These are phyloP conservation scores for Cladosporium velox DNA, from an alignment of 2,329 filamentous ascomycete genomes.

Conservation along the genomic window DNA sequence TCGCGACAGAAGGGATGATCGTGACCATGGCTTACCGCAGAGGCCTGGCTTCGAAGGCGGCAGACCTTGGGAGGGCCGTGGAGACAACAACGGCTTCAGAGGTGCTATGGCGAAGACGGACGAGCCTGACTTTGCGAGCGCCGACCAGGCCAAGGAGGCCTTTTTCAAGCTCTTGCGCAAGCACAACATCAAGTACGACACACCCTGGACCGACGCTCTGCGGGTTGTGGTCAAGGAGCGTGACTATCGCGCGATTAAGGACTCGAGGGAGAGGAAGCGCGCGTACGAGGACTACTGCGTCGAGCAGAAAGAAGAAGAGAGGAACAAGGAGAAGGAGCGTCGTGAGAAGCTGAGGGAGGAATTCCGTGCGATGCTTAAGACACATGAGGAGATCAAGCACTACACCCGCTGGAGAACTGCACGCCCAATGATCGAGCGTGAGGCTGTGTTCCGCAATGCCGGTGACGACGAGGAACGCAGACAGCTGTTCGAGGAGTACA, in stretches of 20 bases:
- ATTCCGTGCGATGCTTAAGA: conserved; percentile 93
- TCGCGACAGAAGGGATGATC: conserved; percentile 36
- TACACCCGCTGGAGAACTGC: conserved; percentile 98
- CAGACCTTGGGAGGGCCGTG: conserved; percentile 36
- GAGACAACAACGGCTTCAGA: conserved; percentile 36
- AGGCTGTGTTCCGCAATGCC: conserved; percentile 92
- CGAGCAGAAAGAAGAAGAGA: conserved; percentile 87
- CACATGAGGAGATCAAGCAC: conserved; percentile 94
- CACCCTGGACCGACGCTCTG: conserved; percentile 89
- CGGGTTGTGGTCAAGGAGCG: conserved; percentile 83
- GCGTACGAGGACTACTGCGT: conserved; percentile 95
- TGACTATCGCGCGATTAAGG: conserved; percentile 89
- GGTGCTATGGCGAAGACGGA: conserved; percentile 38
- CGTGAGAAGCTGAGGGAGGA: conserved; percentile 88
- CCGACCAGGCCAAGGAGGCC: conserved; percentile 88
- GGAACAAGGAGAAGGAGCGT: conserved; percentile 90
- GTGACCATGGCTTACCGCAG: conserved; percentile 46
- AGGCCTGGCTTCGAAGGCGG: conserved; percentile 40
- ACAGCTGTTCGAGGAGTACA: conserved; percentile 91
- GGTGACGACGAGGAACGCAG: conserved; percentile 83
- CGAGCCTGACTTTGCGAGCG: conserved; percentile 70
- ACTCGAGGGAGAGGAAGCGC: conserved; percentile 84
- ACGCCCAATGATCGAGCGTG: conserved; percentile 87
- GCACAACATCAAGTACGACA: conserved; percentile 83
- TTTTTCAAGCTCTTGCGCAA: conserved; percentile 89